Conservation (phyloP, 805 yeast species). For the Hanseniaspora clermontiae region DNA sequence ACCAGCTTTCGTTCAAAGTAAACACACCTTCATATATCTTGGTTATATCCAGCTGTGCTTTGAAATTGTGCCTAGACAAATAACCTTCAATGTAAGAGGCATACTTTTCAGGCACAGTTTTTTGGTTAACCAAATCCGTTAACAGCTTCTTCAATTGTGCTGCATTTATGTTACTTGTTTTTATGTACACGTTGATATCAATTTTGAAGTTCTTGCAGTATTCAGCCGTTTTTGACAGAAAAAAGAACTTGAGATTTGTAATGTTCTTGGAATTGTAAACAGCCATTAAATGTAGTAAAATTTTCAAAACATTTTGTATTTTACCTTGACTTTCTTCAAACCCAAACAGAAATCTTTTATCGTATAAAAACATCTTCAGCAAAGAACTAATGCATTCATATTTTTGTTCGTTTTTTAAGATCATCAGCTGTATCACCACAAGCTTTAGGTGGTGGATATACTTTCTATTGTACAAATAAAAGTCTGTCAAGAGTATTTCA, state of each 20-base stretch:
- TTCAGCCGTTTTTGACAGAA: constrained; percentile 1
- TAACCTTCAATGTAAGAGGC: neutral
- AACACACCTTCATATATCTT: neutral
- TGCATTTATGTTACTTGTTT: neutral
- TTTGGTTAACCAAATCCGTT: neutral
- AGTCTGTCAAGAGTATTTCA: constrained; percentile 6
- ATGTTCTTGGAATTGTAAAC: neutral
- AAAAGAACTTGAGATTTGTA: constrained; percentile 2
- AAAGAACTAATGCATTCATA: neutral
- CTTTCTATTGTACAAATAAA: neutral
- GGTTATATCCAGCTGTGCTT: neutral
- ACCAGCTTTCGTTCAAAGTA: constrained; percentile 8
- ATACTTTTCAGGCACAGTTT: neutral
- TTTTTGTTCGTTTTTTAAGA: neutral
- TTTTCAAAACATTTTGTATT: constrained; percentile 4
- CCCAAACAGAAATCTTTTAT: constrained; percentile 7
- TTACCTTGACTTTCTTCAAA: neutral
- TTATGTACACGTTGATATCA: neutral
- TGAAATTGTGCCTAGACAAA: neutral
- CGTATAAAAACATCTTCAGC: constrained; percentile 1
- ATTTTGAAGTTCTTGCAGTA: neutral
- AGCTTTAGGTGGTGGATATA: constrained; percentile 1
- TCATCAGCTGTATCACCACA: neutral
- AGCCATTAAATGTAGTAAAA: neutral
- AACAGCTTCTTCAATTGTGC: neutral